Conservation (phyloP, 78 protist genomes). For the Guillardia theta region DNA sequence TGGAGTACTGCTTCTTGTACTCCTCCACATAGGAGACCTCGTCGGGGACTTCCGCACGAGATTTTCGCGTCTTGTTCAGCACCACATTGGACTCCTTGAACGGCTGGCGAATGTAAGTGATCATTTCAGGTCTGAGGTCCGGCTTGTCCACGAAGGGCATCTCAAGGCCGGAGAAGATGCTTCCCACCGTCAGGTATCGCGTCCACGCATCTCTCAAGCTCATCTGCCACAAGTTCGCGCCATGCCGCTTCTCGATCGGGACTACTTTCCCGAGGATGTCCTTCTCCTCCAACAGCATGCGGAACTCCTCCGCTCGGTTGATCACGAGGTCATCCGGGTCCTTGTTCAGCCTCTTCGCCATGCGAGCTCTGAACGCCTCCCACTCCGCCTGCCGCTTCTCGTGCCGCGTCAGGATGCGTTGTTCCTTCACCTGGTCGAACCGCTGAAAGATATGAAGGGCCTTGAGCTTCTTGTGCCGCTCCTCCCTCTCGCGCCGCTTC, state of each 20-base stretch:
- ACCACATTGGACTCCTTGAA: not conserved
- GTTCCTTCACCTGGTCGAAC: not conserved
- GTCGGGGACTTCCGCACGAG: not conserved
- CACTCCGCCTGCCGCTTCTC: conserved; percentile 32
- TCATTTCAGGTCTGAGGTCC: not conserved
- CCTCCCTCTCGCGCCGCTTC: not conserved
- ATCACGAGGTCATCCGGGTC: conserved; percentile 3
- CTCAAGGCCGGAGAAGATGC: not conserved
- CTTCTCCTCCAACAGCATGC: not conserved
- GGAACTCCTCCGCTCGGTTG: conserved; percentile 1
- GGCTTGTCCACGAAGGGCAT: conserved; percentile 7
- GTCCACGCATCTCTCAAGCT: conserved; percentile 23
- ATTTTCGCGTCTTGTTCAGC: not conserved
- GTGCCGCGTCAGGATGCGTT: not conserved
- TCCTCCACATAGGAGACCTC: no score
- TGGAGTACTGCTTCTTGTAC: no score
- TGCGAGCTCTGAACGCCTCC: not conserved
- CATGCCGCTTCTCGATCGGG: conserved; percentile 4
- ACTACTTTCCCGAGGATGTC: not conserved
- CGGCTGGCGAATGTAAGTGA: not conserved
- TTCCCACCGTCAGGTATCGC: not conserved
- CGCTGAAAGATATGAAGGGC: not conserved
- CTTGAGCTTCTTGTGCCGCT: not conserved
- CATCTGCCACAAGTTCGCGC: conserved; percentile 16
- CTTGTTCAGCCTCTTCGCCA: not conserved